Evolutionary conservation across 2,329 filamentous ascomycete genomes (phyloP), one percentile per base, ranked within the genome.

Genomic region (Cladosporium sp.): DNA sequence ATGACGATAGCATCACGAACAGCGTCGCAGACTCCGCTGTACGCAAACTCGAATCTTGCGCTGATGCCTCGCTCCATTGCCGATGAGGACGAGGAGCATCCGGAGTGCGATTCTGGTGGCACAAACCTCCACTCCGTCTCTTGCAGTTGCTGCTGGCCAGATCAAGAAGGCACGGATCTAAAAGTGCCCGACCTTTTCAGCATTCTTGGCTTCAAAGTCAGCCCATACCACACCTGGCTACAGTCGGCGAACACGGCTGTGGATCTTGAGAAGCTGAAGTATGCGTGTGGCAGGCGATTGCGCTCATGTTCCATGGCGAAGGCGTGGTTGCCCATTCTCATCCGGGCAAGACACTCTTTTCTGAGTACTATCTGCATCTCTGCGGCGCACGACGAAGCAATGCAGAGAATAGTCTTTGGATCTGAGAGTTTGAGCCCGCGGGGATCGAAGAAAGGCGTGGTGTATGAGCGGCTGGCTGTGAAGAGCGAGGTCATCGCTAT

Each of bases 341-440:
- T 67, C 9, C 59, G 60, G 11, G 60, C 64, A 9, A 64, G 60
- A 5, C 63, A 66, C 36, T 66, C 69, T 1, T 72, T 71, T 37
- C 56, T 72, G 20, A 69, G 67, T 58, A 71, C 67, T 3, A 58
- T 73, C 1, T 69, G 66, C 52, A 67, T 71, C 11, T 70, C 70
- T 3, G 63, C 70, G 9, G 67, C 69, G 3, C 68, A 73, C 37
- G 66, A 70, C 7, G 70, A 72, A 43, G 66, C 70, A 42, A 73
- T 73, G 69, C 62, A 61, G 22, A 63, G 64, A 50, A 62, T 59
- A 11, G 55, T 61, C 2, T 59, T 61, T 19, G 59, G 62, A 3
- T 58, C 64, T 1, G 59, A 65, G 34, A 58, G 65, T 40, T 50
- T 65, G 14, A 58, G 65, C 40, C 51, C 63, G 14, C 55, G 49